These are phyloP conservation scores for Hypoxylon fragiforme DNA, from an alignment of 495 filamentous ascomycete species.

Conservation along the genomic window DNA sequence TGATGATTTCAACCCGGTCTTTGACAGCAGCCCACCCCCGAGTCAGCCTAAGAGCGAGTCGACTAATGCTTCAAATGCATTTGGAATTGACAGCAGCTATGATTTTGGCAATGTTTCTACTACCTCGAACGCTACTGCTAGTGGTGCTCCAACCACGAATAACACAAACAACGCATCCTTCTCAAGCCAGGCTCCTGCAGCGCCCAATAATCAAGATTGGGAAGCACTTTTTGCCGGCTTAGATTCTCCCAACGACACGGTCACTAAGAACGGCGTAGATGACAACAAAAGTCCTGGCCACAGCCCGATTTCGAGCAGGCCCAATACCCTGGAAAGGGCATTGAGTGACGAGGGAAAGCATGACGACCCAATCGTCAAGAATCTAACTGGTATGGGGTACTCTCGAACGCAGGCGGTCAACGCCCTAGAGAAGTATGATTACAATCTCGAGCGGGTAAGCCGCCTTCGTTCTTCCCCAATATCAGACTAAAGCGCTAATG, in stretches of 20 bases:
- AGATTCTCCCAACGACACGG: conserved; percentile 56
- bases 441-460: conserved; percentile 91
- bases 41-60: conserved; percentile 56
- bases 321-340: conserved; percentile 59
- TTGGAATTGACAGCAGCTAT: conserved; percentile 53
- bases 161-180: conserved; percentile 36
- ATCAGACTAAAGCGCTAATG: conserved; percentile 34
- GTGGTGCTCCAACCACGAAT: conserved; percentile 54
- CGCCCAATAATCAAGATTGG: conserved; percentile 77
- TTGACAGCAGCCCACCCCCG: conserved; percentile 60
- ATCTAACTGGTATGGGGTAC: conserved; percentile 91
- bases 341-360: conserved; percentile 74
- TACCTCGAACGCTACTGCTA: conserved; percentile 52
- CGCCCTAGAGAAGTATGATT: conserved; percentile 92
- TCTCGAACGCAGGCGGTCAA: conserved; percentile 73
- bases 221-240: conserved; percentile 89
- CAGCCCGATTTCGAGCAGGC: conserved; percentile 43
- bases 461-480: conserved; percentile 17
- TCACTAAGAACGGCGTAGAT: conserved; percentile 32
- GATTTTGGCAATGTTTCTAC: conserved; percentile 51
- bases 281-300: conserved; percentile 35
- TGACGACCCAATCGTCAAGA: conserved; percentile 90
- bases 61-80: conserved; percentile 41
- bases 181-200: conserved; percentile 37
- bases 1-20: conserved; percentile 68